These are phyloP conservation scores for Chrysanthemum makinoi DNA, from an alignment of 129 eudicot genomes.

Conservation along the genomic window DNA sequence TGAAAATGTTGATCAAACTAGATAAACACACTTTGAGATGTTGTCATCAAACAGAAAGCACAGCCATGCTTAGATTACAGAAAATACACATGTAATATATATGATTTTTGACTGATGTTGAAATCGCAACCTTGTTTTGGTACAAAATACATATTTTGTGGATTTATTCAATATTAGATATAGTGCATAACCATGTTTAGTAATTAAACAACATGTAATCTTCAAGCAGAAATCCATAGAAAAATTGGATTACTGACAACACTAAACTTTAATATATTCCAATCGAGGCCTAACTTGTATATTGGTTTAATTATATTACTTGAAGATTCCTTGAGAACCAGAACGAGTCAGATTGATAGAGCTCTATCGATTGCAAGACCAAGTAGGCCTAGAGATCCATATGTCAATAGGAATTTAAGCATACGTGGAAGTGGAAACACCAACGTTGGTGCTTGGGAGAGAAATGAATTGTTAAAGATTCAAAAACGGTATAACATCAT, in stretches of 20 bases:
- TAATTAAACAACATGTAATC: not conserved
- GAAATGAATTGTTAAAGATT: constrained; percentile 55
- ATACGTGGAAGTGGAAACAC: constrained; percentile 29
- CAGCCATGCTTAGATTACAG: no score
- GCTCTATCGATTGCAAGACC: constrained; percentile 34
- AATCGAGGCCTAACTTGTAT: not conserved
- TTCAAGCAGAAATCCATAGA: not conserved
- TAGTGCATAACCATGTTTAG: not conserved
- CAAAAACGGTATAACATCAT: constrained; percentile 42
- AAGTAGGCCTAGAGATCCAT: constrained; percentile 26
- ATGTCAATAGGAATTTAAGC: constrained; percentile 33
- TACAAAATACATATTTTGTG: not conserved
- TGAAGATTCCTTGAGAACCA: constrained; percentile 35
- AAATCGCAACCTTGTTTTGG: no score
- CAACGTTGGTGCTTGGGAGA: constrained; percentile 75
- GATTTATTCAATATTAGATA: not conserved
- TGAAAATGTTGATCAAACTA: no score
- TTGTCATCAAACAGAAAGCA: no score
- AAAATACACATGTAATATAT: no score
- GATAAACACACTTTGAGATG: no score
- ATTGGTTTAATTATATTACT: not conserved
- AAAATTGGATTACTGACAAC: not conserved
- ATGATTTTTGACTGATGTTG: no score
- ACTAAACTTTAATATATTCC: not conserved
- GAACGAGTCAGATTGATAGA: constrained; percentile 22